These are phyloP conservation scores for Penicillium longicatenatum DNA, from an alignment of 495 filamentous ascomycete genomes.

Conservation along the genomic window DNA sequence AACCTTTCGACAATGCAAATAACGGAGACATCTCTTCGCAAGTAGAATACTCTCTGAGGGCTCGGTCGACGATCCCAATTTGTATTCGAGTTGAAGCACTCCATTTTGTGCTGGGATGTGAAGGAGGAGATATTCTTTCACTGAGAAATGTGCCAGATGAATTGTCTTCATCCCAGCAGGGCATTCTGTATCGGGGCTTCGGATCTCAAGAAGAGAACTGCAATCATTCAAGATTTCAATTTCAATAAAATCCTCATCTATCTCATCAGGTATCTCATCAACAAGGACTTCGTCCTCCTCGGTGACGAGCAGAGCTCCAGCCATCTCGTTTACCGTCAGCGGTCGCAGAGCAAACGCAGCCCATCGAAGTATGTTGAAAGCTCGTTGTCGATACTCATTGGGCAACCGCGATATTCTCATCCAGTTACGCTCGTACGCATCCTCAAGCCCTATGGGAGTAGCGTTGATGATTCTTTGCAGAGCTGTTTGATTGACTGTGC, in stretches of 20 bases:
- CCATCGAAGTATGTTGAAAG: constrained; percentile 6
- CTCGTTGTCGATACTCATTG: neutral
- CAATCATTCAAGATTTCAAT: neutral
- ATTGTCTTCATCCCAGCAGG: neutral
- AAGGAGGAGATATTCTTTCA: constrained; percentile 7
- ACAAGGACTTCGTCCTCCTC: constrained; percentile 4
- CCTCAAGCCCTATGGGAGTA: constrained; percentile 1
- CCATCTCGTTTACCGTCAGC: constrained; percentile 3
- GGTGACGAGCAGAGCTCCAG: neutral
- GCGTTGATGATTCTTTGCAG: constrained; percentile 1
- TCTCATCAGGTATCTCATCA: neutral
- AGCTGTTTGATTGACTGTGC: neutral
- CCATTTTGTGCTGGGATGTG: neutral
- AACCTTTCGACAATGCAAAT: neutral
- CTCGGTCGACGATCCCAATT: neutral
- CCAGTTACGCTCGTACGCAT: constrained; percentile 6
- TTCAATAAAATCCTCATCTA: constrained; percentile 6
- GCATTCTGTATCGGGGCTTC: neutral
- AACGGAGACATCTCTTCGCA: constrained; percentile 2
- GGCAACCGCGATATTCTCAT: neutral
- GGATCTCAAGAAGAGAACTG: constrained; percentile 5
- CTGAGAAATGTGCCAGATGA: constrained; percentile 11
- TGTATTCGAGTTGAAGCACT: neutral
- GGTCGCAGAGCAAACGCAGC: constrained; percentile 6
- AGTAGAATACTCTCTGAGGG: neutral